phyloP scores from a whole-genome alignment of 257 asterid genomes.

The Capsicum baccatum region DNA sequence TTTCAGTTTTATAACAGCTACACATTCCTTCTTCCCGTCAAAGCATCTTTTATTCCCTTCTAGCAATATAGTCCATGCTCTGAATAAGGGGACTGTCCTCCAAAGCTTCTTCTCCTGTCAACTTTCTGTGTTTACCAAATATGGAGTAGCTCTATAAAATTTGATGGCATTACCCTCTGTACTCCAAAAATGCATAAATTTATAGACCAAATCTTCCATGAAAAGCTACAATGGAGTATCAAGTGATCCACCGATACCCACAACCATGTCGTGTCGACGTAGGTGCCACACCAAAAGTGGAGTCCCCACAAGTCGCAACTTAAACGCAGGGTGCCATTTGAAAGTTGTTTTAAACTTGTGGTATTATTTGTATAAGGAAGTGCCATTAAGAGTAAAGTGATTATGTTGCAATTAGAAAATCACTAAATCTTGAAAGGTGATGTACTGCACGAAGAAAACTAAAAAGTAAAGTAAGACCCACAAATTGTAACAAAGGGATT shows the following conservation, averaged over 20 bases:
- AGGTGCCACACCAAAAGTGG: too few relatives aligned
- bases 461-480: background rate
- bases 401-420: background rate
- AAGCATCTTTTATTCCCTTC: background rate
- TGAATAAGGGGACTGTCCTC: background rate
- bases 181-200: constrained; percentile 12
- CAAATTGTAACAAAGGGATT: background rate
- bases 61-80: background rate
- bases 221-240: background rate
- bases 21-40: background rate
- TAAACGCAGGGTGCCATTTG: background rate
- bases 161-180: background rate
- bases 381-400: background rate
- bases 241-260: background rate
- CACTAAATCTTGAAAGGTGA: background rate
- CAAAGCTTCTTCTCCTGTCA: background rate
- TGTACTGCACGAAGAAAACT: background rate
- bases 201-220: background rate
- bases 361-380: background rate
- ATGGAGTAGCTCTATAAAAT: background rate
- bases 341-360: background rate
- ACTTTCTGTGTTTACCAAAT: background rate
- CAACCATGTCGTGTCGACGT: too few relatives aligned
- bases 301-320: too few relatives aligned
- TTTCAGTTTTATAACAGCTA: background rate